Conservation (phyloP, 1,139 yeast species). For the Scheffersomyces parashehatae region DNA sequence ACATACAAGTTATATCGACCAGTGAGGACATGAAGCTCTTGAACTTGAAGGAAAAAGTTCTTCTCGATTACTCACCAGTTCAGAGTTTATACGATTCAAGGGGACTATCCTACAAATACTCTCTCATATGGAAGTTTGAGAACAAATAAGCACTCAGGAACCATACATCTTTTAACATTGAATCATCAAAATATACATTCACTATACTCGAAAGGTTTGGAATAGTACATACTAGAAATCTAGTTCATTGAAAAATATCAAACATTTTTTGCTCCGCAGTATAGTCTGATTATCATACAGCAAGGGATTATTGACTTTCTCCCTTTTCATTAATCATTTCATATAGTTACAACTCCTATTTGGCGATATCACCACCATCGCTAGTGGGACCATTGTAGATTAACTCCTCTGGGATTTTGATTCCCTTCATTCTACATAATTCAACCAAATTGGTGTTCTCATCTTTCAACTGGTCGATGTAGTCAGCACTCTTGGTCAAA, state of each 20-base stretch:
- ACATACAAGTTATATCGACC: slow-evolving; percentile 13
- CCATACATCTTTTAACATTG: too few relatives aligned
- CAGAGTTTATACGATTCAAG: slow-evolving; percentile 17
- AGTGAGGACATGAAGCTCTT: slow-evolving; percentile 1
- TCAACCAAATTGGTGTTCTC: slow-evolving; percentile 40
- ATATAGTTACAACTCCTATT: slow-evolving; percentile 3
- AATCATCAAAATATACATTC: too few relatives aligned
- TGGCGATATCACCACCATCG: slow-evolving; percentile 19
- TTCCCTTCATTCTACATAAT: slow-evolving; percentile 36
- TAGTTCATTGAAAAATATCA: too few relatives aligned
- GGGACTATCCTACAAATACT: slow-evolving; percentile 21
- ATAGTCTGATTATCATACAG: too few relatives aligned
- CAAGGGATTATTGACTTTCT: too few relatives aligned
- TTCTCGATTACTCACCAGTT: slow-evolving; percentile 30
- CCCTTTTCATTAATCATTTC: too few relatives aligned
- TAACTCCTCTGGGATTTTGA: slow-evolving; percentile 39
- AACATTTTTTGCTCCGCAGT: too few relatives aligned
- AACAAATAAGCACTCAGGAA: slow-evolving; percentile 5
- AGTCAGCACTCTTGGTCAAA: slow-evolving; percentile 48
- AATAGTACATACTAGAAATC: too few relatives aligned
- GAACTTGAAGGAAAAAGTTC: not conserved
- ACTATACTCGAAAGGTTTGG: too few relatives aligned
- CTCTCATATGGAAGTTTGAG: slow-evolving; percentile 23
- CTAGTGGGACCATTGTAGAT: slow-evolving; percentile 39
- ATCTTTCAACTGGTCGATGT: slow-evolving; percentile 40